Evolutionary conservation across 2,329 filamentous ascomycete genomes (phyloP).

Genomic region (Lojkania enalia): DNA sequence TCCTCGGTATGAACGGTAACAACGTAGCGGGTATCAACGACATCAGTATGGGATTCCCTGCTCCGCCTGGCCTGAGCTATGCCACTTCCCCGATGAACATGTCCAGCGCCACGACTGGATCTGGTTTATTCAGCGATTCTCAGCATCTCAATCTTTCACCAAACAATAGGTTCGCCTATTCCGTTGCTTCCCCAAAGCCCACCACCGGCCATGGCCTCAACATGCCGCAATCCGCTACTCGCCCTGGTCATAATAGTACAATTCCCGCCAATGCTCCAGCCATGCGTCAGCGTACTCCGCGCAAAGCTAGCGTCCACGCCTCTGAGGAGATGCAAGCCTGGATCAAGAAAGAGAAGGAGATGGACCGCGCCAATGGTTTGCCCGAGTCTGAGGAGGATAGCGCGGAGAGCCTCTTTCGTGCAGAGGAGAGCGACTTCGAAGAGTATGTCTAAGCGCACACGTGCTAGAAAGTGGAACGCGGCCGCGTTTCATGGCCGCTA

Average conservation of each 20-base stretch:
- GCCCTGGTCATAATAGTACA: background rate
- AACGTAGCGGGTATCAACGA: too few relatives aligned
- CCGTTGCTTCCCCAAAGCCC: background rate
- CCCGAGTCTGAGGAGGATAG: slow-evolving; percentile 3
- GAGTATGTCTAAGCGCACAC: slow-evolving; percentile 5
- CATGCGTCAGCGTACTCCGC: background rate
- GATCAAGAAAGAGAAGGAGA: background rate
- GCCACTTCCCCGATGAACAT: too few relatives aligned
- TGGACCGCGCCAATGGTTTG: background rate
- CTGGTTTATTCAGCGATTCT: too few relatives aligned
- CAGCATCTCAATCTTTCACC: too few relatives aligned
- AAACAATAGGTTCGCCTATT: background rate
- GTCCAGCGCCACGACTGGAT: too few relatives aligned
- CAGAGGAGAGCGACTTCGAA: slow-evolving; percentile 2
- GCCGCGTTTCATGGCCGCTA: too few relatives aligned
- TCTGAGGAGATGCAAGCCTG: background rate
- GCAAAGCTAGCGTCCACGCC: background rate
- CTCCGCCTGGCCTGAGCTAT: too few relatives aligned
- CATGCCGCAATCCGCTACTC: background rate
- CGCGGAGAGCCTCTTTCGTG: slow-evolving; percentile 4
- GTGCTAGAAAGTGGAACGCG: too few relatives aligned
- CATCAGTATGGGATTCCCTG: too few relatives aligned
- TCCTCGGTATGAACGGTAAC: too few relatives aligned
- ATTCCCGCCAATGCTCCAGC: background rate
- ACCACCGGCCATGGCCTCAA: background rate